phyloP scores from a whole-genome alignment of 305 asterid species.

The Fraxinus platypoda region DNA sequence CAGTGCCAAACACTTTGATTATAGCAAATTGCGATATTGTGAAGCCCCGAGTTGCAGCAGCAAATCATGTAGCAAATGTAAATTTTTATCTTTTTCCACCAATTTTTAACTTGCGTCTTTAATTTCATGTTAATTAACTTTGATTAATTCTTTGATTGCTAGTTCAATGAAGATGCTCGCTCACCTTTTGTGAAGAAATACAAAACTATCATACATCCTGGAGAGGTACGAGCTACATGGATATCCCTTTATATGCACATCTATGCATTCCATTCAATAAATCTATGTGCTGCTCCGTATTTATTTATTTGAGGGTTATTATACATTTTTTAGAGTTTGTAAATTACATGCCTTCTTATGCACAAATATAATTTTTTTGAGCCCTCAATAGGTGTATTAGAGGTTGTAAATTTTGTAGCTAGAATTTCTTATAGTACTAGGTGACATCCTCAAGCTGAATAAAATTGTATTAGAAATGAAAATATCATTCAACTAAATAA shows the following conservation, averaged over 20 bases:
- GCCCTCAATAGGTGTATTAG: neutral
- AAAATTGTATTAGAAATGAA: neutral
- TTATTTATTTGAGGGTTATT: neutral
- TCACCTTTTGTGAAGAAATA: constrained; percentile 89
- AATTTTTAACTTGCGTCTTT: neutral
- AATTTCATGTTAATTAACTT: constrained; percentile 13
- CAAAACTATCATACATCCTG: constrained; percentile 95
- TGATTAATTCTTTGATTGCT: constrained; percentile 19
- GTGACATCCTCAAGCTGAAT: neutral
- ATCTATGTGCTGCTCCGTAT: neutral
- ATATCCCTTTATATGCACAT: neutral
- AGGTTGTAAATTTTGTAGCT: neutral
- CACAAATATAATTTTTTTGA: neutral
- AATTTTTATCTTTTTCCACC: neutral
- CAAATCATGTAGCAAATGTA: constrained; percentile 82
- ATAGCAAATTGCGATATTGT: constrained; percentile 92
- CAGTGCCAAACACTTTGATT: constrained; percentile 91
- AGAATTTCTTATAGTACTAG: neutral
- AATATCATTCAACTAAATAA: neutral
- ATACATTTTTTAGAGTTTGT: neutral
- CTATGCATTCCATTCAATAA: neutral
- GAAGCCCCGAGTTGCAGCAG: constrained; percentile 93
- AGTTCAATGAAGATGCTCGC: constrained; percentile 97
- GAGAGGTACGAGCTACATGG: constrained; percentile 64
- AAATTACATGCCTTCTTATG: neutral